A percentile compares a stretch with the other conserved stretches of the same genome.
These are phyloP conservation scores for Mycotypha africana DNA, from an alignment of 371 early-diverging fungal species.

Conservation along the genomic window DNA sequence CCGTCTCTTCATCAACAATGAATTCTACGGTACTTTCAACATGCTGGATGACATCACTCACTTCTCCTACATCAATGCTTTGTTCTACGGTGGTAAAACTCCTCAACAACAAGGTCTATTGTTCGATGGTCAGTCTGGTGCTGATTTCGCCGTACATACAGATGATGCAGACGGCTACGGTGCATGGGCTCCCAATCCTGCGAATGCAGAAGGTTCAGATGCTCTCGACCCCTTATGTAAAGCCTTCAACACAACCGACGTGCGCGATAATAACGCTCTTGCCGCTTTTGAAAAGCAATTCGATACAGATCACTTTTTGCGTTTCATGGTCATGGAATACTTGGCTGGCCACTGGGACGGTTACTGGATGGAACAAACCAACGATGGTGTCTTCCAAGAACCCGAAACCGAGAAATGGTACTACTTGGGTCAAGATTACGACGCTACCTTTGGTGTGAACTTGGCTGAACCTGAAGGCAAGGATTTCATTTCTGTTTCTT, in stretches of 20 bases:
- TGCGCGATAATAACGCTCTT: conserved; percentile 33
- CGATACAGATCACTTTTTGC: conserved; percentile 42
- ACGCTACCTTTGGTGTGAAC: conserved; percentile 56
- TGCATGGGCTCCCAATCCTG: conserved; percentile 24
- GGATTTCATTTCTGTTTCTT: conserved; percentile 29
- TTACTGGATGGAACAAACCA: conserved; percentile 54
- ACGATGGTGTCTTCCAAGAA: conserved; percentile 53
- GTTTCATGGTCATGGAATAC: conserved; percentile 60
- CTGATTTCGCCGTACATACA: conserved; percentile 37
- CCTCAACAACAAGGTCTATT: conserved; percentile 42
- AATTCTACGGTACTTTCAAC: conserved; percentile 50
- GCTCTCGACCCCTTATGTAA: conserved; percentile 39
- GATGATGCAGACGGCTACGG: conserved; percentile 21
- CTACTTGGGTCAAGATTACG: conserved; percentile 46
- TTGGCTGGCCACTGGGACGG: conserved; percentile 52
- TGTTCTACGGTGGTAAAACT: conserved; percentile 39
- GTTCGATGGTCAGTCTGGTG: conserved; percentile 51
- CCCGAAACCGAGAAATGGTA: conserved; percentile 40
- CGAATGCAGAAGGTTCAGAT: conserved; percentile 27
- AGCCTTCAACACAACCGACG: conserved; percentile 31
- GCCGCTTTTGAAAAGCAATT: conserved; percentile 30
- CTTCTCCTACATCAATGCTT: conserved; percentile 42
- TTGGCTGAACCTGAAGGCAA: conserved; percentile 22
- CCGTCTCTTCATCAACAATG: conserved; percentile 47
- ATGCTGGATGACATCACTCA: conserved; percentile 46